Base-by-base conservation (phyloP, 345 rosid genomes). In the Geranium rotundifolium region DNA sequence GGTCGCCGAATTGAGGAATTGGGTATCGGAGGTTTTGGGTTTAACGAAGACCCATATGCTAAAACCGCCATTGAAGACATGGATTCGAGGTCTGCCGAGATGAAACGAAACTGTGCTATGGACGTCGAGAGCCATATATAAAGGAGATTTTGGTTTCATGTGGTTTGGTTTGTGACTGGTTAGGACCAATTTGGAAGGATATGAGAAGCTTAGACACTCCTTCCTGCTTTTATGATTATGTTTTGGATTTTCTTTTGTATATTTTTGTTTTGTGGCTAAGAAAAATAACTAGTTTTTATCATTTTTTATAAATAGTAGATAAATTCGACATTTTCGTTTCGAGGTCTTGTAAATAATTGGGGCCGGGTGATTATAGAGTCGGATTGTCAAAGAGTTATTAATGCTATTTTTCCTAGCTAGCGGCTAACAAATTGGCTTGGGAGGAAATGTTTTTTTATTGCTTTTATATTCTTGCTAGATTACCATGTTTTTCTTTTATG, bases 51-150 rank as follows among this genome's bases (percentile, higher is more conserved):
- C 59, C 74, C 75, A 66, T 60, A 64, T 0, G 67, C 60, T 9
- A 76, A 65, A 65, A 79, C 63, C 19, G 86, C 70, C 64, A 67
- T 17, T 7, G 71, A 57, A 74, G 75, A 60, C 82, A 82, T 41
- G 50, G 9, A 5, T 82, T 61, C 9, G 6, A 61, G 70, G 15
- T 19, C 50, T 41, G 50, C 13, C 14, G 50, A 41, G 37, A 3
- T 31, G 50, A 41, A 41, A 5, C 14, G 50, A 41, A 41, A 41
- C 7, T 41, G 50, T 4, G 50, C 4, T 41, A 41, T 41, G 50
- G 50, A 1, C 50, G 50, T 41, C 50, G 9, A 5, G 50, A 41
- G 14, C 37, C 37, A 12, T 13, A 41, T 41, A 41, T 6, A 41
- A 41, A 1, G 9, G 9, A 41, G 7, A 41, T 41, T 41, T 41